These are phyloP conservation scores for Chamaecrista fasciculata DNA, from an alignment of 306 rosid genomes.

Conservation along the genomic window DNA sequence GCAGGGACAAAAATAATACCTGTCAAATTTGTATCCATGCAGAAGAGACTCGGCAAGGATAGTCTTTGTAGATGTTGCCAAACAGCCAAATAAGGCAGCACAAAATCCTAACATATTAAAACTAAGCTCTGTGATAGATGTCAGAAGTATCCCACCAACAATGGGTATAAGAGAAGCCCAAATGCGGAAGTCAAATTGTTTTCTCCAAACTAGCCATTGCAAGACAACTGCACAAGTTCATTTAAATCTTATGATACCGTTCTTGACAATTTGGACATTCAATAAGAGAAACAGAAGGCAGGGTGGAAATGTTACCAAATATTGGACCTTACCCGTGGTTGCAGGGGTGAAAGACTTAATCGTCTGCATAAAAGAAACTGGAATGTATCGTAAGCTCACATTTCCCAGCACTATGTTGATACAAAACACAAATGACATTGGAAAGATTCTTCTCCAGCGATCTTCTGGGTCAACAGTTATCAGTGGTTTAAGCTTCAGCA, in stretches of 20 bases:
- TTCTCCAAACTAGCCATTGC: constrained; percentile 96
- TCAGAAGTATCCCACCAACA: constrained; percentile 96
- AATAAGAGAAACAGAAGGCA: neutral
- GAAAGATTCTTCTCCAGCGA: constrained; percentile 95
- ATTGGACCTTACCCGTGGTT: constrained; percentile 66
- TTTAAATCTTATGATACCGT: constrained; percentile 35
- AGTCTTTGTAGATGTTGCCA: constrained; percentile 96
- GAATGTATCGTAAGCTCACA: constrained; percentile 92
- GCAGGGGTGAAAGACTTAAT: constrained; percentile 97
- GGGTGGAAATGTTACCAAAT: constrained; percentile 6
- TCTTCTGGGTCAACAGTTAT: constrained; percentile 81
- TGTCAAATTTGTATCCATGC: constrained; percentile 96
- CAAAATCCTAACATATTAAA: constrained; percentile 86
- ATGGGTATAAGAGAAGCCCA: constrained; percentile 92
- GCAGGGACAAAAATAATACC: constrained; percentile 44
- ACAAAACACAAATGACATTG: constrained; percentile 95
- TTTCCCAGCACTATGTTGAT: constrained; percentile 92
- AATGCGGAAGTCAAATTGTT: constrained; percentile 84
- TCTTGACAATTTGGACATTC: constrained; percentile 11
- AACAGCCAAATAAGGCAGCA: constrained; percentile 94
- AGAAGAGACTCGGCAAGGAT: constrained; percentile 89
- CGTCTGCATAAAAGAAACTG: constrained; percentile 98
- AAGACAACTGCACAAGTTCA: constrained; percentile 60
- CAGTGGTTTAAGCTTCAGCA: constrained; percentile 82
- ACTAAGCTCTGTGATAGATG: constrained; percentile 91